These are phyloP conservation scores for Russula ochroleuca DNA, from an alignment of 768 basidiomycete species.

Conservation along the genomic window DNA sequence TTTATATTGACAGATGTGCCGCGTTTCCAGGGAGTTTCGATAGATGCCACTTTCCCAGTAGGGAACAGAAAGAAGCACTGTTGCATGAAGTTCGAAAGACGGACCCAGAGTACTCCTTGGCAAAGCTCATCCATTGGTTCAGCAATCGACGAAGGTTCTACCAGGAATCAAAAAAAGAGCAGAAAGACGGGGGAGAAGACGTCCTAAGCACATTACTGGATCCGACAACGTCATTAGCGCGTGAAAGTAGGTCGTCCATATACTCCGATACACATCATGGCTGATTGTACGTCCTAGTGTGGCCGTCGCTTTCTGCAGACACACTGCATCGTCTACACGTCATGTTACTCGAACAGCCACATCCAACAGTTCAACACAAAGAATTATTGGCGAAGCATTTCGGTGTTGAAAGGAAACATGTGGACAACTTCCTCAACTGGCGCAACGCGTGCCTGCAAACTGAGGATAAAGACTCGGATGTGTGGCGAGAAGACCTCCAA, in stretches of 20 bases:
- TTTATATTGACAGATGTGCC: background rate
- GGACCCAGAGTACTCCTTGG: conserved; percentile 4
- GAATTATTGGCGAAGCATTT: conserved; percentile 13
- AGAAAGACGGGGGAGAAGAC: background rate
- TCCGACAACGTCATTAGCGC: conserved; percentile 10
- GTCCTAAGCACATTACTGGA: background rate
- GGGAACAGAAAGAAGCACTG: background rate
- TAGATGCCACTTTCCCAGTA: conserved; percentile 7
- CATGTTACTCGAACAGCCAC: conserved; percentile 15
- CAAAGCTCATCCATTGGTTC: conserved; percentile 7
- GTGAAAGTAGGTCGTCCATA: conserved; percentile 11
- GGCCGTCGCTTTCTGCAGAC: conserved; percentile 15
- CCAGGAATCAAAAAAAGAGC: background rate
- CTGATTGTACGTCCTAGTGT: conserved; percentile 7
- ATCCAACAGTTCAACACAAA: conserved; percentile 5
- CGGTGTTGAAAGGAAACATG: conserved; percentile 7
- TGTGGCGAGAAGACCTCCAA: background rate
- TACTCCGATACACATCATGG: background rate
- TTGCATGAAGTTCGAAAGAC: conserved; percentile 15
- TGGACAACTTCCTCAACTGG: conserved; percentile 14
- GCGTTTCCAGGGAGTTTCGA: background rate
- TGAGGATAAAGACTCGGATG: background rate
- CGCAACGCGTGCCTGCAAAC: conserved; percentile 1
- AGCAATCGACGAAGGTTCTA: background rate
- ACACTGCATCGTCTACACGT: conserved; percentile 9